Conservation (phyloP, 371 early-diverging fungal species). For the Mucor ambiguus region DNA sequence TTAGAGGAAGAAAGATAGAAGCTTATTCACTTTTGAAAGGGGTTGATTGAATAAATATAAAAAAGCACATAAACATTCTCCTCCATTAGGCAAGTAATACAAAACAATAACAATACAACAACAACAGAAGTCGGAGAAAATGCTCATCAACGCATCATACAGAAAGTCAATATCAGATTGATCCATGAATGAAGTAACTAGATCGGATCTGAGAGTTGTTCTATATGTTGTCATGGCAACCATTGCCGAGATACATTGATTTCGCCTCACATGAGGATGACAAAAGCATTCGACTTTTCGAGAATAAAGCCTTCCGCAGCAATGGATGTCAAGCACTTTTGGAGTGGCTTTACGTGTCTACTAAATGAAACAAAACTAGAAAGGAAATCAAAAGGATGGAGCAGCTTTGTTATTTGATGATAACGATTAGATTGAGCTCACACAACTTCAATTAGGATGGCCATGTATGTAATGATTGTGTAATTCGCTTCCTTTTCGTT, state of each 20-base stretch:
- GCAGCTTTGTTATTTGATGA: neutral
- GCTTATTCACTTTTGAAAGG: neutral
- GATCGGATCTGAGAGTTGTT: neutral
- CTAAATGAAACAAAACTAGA: neutral
- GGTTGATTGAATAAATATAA: neutral
- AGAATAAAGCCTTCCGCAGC: neutral
- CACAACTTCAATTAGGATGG: neutral
- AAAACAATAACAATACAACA: constrained; percentile 14
- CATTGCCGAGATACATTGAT: neutral
- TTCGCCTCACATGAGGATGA: neutral
- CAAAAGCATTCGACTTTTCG: neutral
- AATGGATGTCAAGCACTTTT: neutral
- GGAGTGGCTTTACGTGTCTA: neutral
- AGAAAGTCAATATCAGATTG: neutral
- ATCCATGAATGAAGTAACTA: neutral
- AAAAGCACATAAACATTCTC: constrained; percentile 20
- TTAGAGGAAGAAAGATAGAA: constrained; percentile 10
- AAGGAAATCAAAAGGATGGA: neutral
- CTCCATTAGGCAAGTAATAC: constrained; percentile 24
- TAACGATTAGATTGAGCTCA: neutral
- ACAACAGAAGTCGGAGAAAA: constrained; percentile 1
- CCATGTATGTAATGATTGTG: neutral
- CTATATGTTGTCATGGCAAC: neutral
- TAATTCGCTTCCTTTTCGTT: neutral
- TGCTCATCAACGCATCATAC: neutral